Evolutionary conservation across 2,329 filamentous ascomycete species (phyloP), one percentile per base, ranked within the genome.

Genomic region (Phaeosphaeriaceae sp.): DNA sequence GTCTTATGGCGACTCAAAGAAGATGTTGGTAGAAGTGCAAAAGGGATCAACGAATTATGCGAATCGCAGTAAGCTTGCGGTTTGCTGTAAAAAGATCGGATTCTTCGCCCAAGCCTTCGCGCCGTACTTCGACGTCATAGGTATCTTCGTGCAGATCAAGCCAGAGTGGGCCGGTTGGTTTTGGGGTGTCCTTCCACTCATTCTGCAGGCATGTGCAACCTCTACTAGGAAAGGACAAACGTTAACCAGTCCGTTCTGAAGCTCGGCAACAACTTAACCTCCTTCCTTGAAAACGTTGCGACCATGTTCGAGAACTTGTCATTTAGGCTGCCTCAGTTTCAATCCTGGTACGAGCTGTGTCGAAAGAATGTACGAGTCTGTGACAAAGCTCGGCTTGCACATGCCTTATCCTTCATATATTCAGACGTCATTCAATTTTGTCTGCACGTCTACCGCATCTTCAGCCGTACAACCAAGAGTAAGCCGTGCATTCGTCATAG

Each of bases 61-160:
- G 20, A 22, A 48, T 22, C 21, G 24, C 10, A 48, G 24, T 48
- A 48, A 25, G 24, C 21, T 48, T 5, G 21, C n/a, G 7, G n/a
- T 10, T 5, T 48, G 46, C 46, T 48, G 46, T n/a, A 48, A 48
- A n/a, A 48, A 48, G 24, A 48, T 48, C 24, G 46, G 10, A 10
- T 5, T 22, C 10, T 48, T 48, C 46, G 46, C 46, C 17, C 5
- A 48, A 5, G 46, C 46, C 10, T 48, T 48, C 25, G 46, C 46
- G 46, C 46, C 46, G 10, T 48, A 48, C 24, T 48, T 48, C 46
- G 46, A 48, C 21, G 46, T 48, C 24, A 25, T 48, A 25, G 24
- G 24, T 48, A 48, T 48, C n/a, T 48, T 48, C 25, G 46, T 48
- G 21, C 46, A 48, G 46, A 48, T 48, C 46, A 48, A 48, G 21